Percentiles rank a stretch among this genome's conserved stretches.
phyloP scores from a whole-genome alignment of 148 eudicot genomes.

The Rheum nobile region DNA sequence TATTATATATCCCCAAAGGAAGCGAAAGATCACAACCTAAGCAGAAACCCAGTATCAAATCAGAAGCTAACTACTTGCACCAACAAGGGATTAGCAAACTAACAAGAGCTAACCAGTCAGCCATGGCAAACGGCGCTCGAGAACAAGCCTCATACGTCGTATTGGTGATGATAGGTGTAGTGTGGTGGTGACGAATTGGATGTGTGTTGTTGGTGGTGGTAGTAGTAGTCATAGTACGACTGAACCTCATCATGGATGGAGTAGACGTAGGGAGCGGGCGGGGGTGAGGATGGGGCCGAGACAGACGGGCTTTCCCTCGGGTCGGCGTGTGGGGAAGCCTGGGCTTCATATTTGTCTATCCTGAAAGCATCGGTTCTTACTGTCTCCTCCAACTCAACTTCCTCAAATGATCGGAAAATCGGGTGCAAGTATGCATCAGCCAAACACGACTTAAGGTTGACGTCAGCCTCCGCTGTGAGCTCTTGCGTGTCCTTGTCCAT shows the following conservation, averaged over 20 bases:
- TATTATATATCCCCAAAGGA: not conserved
- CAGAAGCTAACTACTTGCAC: not conserved
- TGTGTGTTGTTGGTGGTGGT: not conserved
- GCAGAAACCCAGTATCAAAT: not conserved
- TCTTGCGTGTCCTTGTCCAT: slow-evolving; percentile 69
- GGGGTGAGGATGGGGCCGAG: not conserved
- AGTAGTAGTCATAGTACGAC: slow-evolving; percentile 1
- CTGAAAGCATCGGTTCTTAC: slow-evolving; percentile 42
- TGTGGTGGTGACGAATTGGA: slow-evolving; percentile 1
- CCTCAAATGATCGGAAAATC: slow-evolving; percentile 67
- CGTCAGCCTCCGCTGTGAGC: slow-evolving; percentile 31
- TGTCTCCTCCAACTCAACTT: slow-evolving; percentile 52
- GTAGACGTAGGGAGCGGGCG: not conserved
- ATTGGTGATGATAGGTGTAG: slow-evolving; percentile 5
- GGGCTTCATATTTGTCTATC: slow-evolving; percentile 31
- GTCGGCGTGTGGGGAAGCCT: not conserved
- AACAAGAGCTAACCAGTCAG: not conserved
- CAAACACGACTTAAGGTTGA: slow-evolving; percentile 51
- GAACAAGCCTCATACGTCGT: not conserved
- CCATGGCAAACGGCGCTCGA: not conserved
- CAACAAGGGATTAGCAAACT: not conserved
- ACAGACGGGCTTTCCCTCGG: not conserved
- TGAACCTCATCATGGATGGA: not conserved
- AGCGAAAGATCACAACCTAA: not conserved
- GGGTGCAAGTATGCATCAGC: slow-evolving; percentile 90